Evolutionary conservation across 1,284 basidiomycete genomes (phyloP).

Genomic region (Rhodotorula sp.): DNA sequence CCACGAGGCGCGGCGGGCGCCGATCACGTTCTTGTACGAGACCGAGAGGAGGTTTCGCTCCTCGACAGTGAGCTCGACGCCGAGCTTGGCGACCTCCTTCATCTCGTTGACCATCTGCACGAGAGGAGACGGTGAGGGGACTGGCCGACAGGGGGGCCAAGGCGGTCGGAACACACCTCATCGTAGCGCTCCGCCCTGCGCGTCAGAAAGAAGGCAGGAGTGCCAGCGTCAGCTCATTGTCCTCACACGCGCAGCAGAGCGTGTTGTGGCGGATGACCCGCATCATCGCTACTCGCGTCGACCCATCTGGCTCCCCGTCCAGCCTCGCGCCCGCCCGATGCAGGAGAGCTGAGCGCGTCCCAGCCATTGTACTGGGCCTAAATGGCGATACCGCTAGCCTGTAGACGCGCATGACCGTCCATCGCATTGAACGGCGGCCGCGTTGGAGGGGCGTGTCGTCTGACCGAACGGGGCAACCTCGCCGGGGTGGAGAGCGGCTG

Average conservation of each 20-base stretch:
- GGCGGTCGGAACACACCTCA: constrained; percentile 7
- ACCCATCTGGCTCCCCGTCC: too few species aligned
- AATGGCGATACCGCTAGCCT: too few species aligned
- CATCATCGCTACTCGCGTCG: too few species aligned
- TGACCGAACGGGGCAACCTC: background rate
- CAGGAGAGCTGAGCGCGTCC: background rate
- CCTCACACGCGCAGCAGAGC: background rate
- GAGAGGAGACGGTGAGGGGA: background rate
- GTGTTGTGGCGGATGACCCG: background rate
- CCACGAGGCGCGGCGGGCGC: constrained; percentile 98
- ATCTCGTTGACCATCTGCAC: constrained; percentile 39
- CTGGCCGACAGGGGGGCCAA: background rate
- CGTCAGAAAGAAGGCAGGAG: background rate
- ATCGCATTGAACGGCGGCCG: background rate
- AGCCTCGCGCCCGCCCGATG: too few species aligned
- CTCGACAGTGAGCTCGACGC: constrained; percentile 88
- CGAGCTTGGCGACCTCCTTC: constrained; percentile 46
- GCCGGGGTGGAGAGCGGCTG: too few species aligned
- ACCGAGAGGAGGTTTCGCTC: constrained; percentile 98
- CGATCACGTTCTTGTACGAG: constrained; percentile 98
- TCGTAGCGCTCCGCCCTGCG: constrained; percentile 39
- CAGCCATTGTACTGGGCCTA: background rate
- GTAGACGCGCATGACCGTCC: too few species aligned
- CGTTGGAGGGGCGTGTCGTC: constrained; percentile 1
- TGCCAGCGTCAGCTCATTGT: background rate